Conservation (phyloP, 2,329 filamentous ascomycete genomes). For the Colletotrichum sp. region DNA sequence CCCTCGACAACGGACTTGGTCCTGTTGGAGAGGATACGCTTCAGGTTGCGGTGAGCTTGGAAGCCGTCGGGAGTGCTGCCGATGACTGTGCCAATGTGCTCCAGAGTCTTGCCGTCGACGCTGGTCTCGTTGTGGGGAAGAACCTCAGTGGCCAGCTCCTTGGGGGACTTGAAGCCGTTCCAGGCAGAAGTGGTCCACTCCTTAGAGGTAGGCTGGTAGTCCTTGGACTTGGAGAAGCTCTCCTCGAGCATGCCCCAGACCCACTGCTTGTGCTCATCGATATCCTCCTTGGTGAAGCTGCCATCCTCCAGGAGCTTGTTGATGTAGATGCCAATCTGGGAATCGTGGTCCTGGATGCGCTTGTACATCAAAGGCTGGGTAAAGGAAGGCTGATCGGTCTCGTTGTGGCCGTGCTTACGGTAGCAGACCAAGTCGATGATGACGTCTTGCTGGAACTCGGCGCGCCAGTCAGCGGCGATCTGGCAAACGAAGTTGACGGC, state of each 20-base stretch:
- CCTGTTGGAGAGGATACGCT: constrained; percentile 89
- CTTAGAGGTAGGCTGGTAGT: constrained; percentile 94
- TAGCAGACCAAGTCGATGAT: constrained; percentile 99
- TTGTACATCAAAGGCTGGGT: constrained; percentile 99
- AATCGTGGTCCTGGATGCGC: constrained; percentile 84
- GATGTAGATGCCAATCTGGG: constrained; percentile 89
- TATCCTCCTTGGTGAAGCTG: constrained; percentile 95
- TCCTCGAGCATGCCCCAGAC: constrained; percentile 99
- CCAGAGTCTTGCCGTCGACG: constrained; percentile 73
- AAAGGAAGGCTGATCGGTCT: constrained; percentile 98
- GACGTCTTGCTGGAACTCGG: constrained; percentile 97
- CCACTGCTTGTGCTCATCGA: constrained; percentile 99
- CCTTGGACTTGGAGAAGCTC: constrained; percentile 95
- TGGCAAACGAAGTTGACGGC: constrained; percentile 98
- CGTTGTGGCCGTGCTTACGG: constrained; percentile 98
- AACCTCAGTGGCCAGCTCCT: constrained; percentile 94
- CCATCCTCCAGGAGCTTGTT: constrained; percentile 90
- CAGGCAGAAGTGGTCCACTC: constrained; percentile 99
- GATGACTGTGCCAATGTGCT: constrained; percentile 84
- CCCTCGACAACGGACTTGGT: constrained; percentile 93
- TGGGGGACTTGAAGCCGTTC: constrained; percentile 99
- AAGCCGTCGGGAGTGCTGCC: constrained; percentile 83
- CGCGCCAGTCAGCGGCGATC: constrained; percentile 95
- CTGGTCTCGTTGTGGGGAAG: constrained; percentile 90
- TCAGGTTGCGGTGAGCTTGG: constrained; percentile 90